Percentiles rank a stretch among this genome's conserved stretches.
These are phyloP conservation scores for Mycosphaerella sp. DNA, from an alignment of 2,329 filamentous ascomycete species.

Conservation along the genomic window DNA sequence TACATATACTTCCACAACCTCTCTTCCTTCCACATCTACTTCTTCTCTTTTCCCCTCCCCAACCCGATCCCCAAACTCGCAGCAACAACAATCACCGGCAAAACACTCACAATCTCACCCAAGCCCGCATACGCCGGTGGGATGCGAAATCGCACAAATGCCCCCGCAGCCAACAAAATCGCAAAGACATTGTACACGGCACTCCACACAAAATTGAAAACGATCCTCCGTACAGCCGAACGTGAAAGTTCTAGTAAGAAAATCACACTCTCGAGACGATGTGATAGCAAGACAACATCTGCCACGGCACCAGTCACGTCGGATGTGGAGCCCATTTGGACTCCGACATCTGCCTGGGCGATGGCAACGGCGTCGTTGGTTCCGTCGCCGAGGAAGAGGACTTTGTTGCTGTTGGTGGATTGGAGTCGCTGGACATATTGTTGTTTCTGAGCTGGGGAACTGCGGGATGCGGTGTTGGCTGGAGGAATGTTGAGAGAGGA, in stretches of 20 bases:
- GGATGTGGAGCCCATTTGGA: slow-evolving; percentile 58
- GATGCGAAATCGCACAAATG: slow-evolving; percentile 52
- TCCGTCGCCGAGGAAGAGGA: slow-evolving; percentile 70
- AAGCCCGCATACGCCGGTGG: slow-evolving; percentile 61
- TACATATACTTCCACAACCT: no score
- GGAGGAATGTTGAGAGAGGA: slow-evolving; percentile 37
- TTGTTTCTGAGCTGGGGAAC: slow-evolving; percentile 51
- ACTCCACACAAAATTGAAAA: slow-evolving; percentile 66
- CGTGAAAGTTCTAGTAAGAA: slow-evolving; percentile 51
- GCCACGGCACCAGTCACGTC: slow-evolving; percentile 63
- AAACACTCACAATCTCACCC: slow-evolving; percentile 66
- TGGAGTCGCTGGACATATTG: slow-evolving; percentile 42
- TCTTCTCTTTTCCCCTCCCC: no score
- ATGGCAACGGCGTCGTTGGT: slow-evolving; percentile 73
- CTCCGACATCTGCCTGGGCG: slow-evolving; percentile 62
- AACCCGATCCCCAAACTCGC: neutral
- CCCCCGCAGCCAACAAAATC: slow-evolving; percentile 60
- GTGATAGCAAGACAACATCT: slow-evolving; percentile 58
- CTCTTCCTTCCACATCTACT: no score
- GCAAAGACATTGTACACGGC: slow-evolving; percentile 65
- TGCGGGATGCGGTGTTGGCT: slow-evolving; percentile 40
- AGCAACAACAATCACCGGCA: slow-evolving; percentile 60
- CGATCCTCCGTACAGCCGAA: slow-evolving; percentile 38
- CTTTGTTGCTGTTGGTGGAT: slow-evolving; percentile 30
- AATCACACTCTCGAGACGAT: slow-evolving; percentile 50